Evolutionary conservation across 106 monocot genomes (phyloP), one percentile per base, ranked within the genome.

Genomic region (Dioscorea dumetorum): DNA sequence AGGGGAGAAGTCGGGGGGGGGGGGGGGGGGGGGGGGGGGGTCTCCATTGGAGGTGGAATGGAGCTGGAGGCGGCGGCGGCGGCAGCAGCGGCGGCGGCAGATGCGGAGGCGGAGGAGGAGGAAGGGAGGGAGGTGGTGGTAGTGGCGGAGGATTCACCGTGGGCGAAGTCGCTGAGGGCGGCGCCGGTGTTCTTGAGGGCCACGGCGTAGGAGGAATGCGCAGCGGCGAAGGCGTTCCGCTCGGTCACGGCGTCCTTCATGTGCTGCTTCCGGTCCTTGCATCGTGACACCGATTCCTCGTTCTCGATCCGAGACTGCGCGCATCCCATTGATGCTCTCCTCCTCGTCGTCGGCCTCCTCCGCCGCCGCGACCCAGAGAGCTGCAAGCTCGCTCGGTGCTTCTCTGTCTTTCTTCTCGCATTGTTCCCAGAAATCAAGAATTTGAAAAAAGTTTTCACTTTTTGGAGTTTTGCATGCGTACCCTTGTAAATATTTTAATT

Each of bases 211-310:
- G 75, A 70, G 59, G 91, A 84, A 78, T 97, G 95, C 22, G 91
- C 82, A 49, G 95, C 83, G 49, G 91, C 88, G 76, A 97, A 97
- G 80, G 89, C 91, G 84, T 97, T 97, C 66, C 95, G 91, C 17
- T 71, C 48, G 31, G 72, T 34, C 50, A 97, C 87, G 41, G 91
- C 84, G n/a, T 63, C 62, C 68, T 76, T 71, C 84, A 97, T 83
- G 54, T 64, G 70, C 51, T 78, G 68, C 62, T 78, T 84, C 62
- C 95, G 88, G 4, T 92, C 86, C 71, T 77, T 86, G 86, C 95
- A 97, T 50, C 88, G 79, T 19, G 61, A 11, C 77, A 97, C 91
- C 51, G 82, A 75, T 71, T 89, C 95, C 74, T 91, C 91, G 67
- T 74, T 73, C 41, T 91, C 95, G 77, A 97, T 84, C 84, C 77